Evolutionary conservation across 2,329 filamentous ascomycete species (phyloP).

Genomic region (Venturia carpophila): DNA sequence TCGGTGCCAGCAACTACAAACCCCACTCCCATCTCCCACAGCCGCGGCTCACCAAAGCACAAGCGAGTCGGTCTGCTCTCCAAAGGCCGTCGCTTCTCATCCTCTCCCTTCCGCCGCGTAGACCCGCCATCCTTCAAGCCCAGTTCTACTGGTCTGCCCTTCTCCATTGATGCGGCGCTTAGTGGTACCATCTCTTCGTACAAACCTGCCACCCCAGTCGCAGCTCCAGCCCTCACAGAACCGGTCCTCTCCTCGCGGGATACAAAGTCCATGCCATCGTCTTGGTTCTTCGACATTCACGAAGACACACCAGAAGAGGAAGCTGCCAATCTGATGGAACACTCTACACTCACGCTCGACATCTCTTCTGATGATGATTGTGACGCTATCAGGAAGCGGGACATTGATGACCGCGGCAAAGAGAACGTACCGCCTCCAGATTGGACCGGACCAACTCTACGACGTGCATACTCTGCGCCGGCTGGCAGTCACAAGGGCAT

Average conservation of each 20-base stretch:
- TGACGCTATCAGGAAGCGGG: conserved; percentile 37
- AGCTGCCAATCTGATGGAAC: conserved; percentile 86
- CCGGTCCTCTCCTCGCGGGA: conserved; percentile 1
- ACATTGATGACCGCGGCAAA: conserved; percentile 63
- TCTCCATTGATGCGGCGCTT: conserved; percentile 78
- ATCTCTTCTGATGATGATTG: conserved; percentile 77
- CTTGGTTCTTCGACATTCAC: conserved; percentile 90
- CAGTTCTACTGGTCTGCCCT: conserved; percentile 49
- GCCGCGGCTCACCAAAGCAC: conserved; percentile 69
- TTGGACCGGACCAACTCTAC: conserved; percentile 23
- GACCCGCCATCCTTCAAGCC: conserved; percentile 58
- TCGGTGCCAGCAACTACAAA: conserved; percentile 32
- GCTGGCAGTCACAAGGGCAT: conserved; percentile 22
- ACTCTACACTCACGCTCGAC: conserved; percentile 78
- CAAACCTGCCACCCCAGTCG: conserved; percentile 36
- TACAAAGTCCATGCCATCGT: conserved; percentile 49
- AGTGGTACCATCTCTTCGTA: conserved; percentile 65
- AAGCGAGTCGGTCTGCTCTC: conserved; percentile 63
- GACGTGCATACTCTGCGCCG: conserved; percentile 16
- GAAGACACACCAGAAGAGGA: conserved; percentile 87
- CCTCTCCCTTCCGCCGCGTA: conserved; percentile 58
- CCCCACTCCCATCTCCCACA: conserved; percentile 36
- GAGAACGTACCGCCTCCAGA: conserved; percentile 78
- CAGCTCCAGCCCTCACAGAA: conserved; percentile 27
- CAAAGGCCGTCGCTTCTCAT: conserved; percentile 52